Conservation (phyloP, 106 monocot genomes). For the Amphibolis antarctica region DNA sequence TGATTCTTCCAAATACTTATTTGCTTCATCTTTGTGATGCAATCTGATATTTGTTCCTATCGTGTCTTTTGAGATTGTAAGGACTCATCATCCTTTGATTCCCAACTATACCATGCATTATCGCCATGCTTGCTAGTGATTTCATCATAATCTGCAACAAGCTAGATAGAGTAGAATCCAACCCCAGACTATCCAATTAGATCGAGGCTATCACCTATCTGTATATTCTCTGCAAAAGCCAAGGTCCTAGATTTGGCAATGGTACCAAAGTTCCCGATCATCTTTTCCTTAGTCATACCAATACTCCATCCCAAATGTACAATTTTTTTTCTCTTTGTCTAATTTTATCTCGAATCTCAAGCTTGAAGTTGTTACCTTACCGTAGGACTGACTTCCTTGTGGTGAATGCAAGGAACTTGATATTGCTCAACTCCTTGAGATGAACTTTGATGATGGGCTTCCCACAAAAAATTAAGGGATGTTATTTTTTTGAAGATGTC, state of each 20-base stretch:
- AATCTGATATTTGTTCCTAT: slow-evolving; percentile 92
- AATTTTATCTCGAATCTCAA: slow-evolving; percentile 97
- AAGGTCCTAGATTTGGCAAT: slow-evolving; percentile 98
- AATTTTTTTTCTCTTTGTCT: slow-evolving; percentile 85
- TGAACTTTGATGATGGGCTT: too few relatives aligned
- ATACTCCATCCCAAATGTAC: slow-evolving; percentile 83
- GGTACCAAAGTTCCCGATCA: slow-evolving; percentile 94
- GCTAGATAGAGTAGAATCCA: slow-evolving; percentile 95
- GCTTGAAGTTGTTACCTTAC: slow-evolving; percentile 83
- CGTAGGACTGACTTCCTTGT: slow-evolving; percentile 83
- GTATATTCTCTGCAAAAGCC: slow-evolving; percentile 99
- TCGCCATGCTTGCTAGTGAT: slow-evolving; percentile 98
- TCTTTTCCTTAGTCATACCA: slow-evolving; percentile 97
- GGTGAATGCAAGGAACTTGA: slow-evolving; percentile 88
- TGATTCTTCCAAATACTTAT: slow-evolving; percentile 81
- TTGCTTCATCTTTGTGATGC: slow-evolving; percentile 85
- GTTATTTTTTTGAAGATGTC: too few relatives aligned
- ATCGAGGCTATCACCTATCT: slow-evolving; percentile 81
- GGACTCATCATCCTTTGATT: slow-evolving; percentile 95
- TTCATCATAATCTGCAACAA: slow-evolving; percentile 96
- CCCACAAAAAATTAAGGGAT: too few relatives aligned
- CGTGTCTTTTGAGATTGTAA: slow-evolving; percentile 97
- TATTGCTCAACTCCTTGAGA: slow-evolving; percentile 99
- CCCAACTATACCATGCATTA: slow-evolving; percentile 95
- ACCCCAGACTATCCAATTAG: slow-evolving; percentile 98